Evolutionary conservation across 2,329 filamentous ascomycete genomes (phyloP).

Genomic region (Exophiala alcalophila): DNA sequence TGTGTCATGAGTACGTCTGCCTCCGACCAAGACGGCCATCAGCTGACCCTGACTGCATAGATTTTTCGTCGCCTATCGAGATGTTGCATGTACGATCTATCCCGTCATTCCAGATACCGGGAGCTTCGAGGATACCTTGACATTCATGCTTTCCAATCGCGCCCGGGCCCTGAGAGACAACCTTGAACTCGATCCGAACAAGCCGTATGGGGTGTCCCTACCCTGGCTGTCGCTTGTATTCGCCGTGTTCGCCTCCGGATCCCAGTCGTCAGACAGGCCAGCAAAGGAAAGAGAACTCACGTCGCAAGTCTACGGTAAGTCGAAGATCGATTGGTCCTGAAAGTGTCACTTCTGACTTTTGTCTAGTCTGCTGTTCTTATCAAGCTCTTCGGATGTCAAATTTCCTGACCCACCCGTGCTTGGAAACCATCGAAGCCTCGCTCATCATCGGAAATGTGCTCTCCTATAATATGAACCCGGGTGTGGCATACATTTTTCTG

Average conservation of each 20-base stretch:
- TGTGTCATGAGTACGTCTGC: slow-evolving; percentile 51
- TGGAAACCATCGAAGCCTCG: slow-evolving; percentile 61
- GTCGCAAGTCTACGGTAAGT: slow-evolving; percentile 60
- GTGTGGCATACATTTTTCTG: slow-evolving; percentile 60
- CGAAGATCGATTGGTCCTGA: not conserved
- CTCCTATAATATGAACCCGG: slow-evolving; percentile 63
- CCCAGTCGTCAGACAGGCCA: slow-evolving; percentile 57
- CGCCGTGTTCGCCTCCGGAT: slow-evolving; percentile 61
- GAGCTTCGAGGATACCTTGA: slow-evolving; percentile 54
- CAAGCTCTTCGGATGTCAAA: slow-evolving; percentile 64
- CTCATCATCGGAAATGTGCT: slow-evolving; percentile 61
- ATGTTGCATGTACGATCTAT: slow-evolving; percentile 59
- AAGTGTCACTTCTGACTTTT: slow-evolving; percentile 26
- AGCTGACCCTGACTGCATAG: slow-evolving; percentile 33
- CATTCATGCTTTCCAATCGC: slow-evolving; percentile 53
- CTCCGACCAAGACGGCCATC: not conserved
- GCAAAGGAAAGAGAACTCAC: slow-evolving; percentile 61
- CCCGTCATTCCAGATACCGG: slow-evolving; percentile 58
- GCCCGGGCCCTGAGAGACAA: slow-evolving; percentile 39
- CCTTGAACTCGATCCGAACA: slow-evolving; percentile 42
- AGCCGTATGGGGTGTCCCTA: slow-evolving; percentile 54
- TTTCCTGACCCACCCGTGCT: slow-evolving; percentile 59
- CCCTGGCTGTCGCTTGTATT: slow-evolving; percentile 60
- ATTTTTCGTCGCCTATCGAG: slow-evolving; percentile 57
- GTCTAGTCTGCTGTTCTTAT: slow-evolving; percentile 60